phyloP scores from a whole-genome alignment of 306 rosid species.

The Alnus glutinosa region DNA sequence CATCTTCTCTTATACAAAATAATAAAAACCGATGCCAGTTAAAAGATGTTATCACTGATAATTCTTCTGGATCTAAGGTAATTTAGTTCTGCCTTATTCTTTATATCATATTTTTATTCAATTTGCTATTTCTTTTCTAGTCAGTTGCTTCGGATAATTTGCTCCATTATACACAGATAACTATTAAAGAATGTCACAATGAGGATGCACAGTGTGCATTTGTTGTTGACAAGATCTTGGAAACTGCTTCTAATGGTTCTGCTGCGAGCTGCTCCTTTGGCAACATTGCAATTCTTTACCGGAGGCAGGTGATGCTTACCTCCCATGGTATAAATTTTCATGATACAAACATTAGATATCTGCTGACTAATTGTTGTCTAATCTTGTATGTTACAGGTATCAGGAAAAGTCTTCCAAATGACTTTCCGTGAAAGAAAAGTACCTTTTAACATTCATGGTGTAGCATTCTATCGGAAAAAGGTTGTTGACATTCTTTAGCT shows the following conservation, averaged over 20 bases:
- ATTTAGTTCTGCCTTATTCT: slow-evolving; percentile 23
- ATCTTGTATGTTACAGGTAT: slow-evolving; percentile 49
- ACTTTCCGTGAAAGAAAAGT: slow-evolving; percentile 89
- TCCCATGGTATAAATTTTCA: slow-evolving; percentile 24
- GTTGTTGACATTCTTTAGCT: slow-evolving; percentile 35
- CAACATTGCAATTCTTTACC: slow-evolving; percentile 82
- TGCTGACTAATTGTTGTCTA: neutral
- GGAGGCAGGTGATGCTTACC: slow-evolving; percentile 81
- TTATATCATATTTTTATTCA: slow-evolving; percentile 17
- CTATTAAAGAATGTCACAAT: slow-evolving; percentile 78
- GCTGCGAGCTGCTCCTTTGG: slow-evolving; percentile 58
- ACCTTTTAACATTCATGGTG: slow-evolving; percentile 88
- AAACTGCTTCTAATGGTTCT: slow-evolving; percentile 52
- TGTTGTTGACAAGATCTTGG: slow-evolving; percentile 84
- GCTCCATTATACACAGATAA: slow-evolving; percentile 47
- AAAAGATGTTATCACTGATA: slow-evolving; percentile 79
- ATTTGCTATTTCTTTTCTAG: slow-evolving; percentile 21
- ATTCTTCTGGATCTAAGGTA: slow-evolving; percentile 87
- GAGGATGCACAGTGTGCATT: slow-evolving; percentile 90
- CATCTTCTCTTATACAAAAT: slow-evolving; percentile 78
- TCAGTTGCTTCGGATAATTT: slow-evolving; percentile 14
- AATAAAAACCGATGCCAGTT: slow-evolving; percentile 66
- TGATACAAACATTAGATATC: neutral
- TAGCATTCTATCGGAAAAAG: slow-evolving; percentile 93
- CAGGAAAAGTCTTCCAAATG: slow-evolving; percentile 89